Base-by-base conservation (phyloP, 345 rosid species). In the Salix arbutifolia region DNA sequence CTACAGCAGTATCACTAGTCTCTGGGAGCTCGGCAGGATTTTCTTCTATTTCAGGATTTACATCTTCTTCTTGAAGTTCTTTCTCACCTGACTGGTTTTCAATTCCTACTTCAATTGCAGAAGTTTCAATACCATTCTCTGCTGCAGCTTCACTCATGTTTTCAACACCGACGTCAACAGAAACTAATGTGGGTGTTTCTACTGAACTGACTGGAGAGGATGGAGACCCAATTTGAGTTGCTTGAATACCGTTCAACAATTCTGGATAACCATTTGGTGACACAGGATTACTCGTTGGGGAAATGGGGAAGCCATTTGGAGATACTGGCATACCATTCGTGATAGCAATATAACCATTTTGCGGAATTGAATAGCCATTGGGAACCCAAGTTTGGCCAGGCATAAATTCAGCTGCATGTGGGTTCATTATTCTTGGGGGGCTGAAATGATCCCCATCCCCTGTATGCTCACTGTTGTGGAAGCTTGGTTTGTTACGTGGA, bases 371-470 rank as follows among this genome's bases (percentile, higher is more conserved):
- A 84, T 89, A 91, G 73, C 96, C 94, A 80, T 89, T 89, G 31
- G 93, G 83, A 76, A 91, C 83, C 99, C 99, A 96, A 72, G 98
- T 92, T 80, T 89, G 97, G 76, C 93, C 82, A 26, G 96, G 99
- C 48, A 93, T 85, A 76, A 90, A 96, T 86, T 91, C 98, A 71
- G 92, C 97, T 1, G 98, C 99, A 83, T 96, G 98, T n/a, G 99
- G 98, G 79, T 93, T 96, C 99, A 96, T 93, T 78, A 96, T 86
- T 81, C 87, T 86, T 62, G 90, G 93, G 64, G 91, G 89, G 79
- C 84, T 85, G 74, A 84, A 88, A 77, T 77, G 86, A 80, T 83
- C 85, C 44, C 87, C 90, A 72, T 89, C 94, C 1, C 84, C 93
- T 61, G 80, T 79, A 62, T 85, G 84, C 83, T 91, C 94, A 18